These are phyloP conservation scores for Alliaria petiolata DNA, from an alignment of 345 rosid species.

Conservation along the genomic window DNA sequence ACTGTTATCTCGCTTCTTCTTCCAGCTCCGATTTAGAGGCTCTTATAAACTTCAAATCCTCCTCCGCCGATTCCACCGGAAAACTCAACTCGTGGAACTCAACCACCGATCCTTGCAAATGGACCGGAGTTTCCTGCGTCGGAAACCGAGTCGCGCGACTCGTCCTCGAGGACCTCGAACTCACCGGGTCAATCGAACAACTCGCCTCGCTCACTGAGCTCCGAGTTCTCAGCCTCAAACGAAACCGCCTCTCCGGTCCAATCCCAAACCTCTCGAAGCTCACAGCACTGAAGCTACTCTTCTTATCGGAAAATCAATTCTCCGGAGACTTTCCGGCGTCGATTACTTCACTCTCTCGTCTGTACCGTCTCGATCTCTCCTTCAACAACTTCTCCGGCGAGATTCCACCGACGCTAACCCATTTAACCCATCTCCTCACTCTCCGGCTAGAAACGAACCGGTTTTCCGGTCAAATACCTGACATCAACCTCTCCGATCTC, in stretches of 20 bases:
- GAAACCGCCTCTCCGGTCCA: conserved; percentile 56
- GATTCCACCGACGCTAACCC: conserved; percentile 45
- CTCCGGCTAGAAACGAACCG: conserved; percentile 62
- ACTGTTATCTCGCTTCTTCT: conserved; percentile 11
- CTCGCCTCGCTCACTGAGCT: conserved; percentile 61
- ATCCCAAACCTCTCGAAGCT: conserved; percentile 64
- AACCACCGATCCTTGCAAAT: conserved; percentile 48
- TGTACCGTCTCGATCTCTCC: conserved; percentile 85
- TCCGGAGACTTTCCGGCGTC: conserved; percentile 63
- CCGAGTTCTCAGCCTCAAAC: conserved; percentile 75
- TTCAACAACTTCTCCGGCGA: conserved; percentile 70
- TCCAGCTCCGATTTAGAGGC: conserved; percentile 48
- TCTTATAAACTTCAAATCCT: conserved; percentile 53
- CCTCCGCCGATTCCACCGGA: conserved; percentile 49
- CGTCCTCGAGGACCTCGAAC: conserved; percentile 60
- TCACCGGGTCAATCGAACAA: conserved; percentile 49
- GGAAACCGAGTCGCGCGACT: conserved; percentile 59
- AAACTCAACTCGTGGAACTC: conserved; percentile 63
- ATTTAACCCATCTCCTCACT: conserved; percentile 69
- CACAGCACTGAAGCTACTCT: conserved; percentile 70
- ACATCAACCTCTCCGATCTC: conserved; percentile 45
- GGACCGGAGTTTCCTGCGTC: conserved; percentile 70
- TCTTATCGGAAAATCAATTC: conserved; percentile 65
- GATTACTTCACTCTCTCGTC: conserved; percentile 42
- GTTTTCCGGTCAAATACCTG: conserved; percentile 52